Evolutionary conservation across 2,329 filamentous ascomycete species (phyloP), one percentile per base, ranked within the genome.

Genomic region (Helminthosporium solani): DNA sequence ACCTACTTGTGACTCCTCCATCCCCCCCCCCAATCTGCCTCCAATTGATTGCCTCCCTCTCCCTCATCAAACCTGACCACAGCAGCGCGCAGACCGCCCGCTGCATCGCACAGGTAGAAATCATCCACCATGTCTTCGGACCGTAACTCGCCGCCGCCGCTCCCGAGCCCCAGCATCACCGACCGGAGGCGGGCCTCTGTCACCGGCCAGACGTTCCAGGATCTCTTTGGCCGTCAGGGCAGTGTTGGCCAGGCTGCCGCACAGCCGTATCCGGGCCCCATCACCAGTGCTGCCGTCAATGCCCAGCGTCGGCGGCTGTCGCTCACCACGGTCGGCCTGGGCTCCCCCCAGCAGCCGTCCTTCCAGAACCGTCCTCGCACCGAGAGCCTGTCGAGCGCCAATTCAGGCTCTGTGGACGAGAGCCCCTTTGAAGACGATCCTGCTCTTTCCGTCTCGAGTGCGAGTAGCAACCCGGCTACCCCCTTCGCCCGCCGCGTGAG

Each of bases 401-500:
- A 73, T 57, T 74, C 70, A 41, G 70, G 68, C 57, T 71, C 69
- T 30, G 71, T 77, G 47, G 75, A 78, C 56, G 75, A 78, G 58
- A 75, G 70, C 15, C 75, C 75, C 12, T 75, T 78, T 50, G 75
- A 76, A 52, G 87, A 91, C 49, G 73, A 76, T 43, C 71, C 76
- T 31, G 69, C 75, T n/a, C 67, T 71, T 41, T 70, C 71, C 75
- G 49, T 53, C 19, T 81, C 78, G 60, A 80, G 79, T 75, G 46
- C 60, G 7, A 80, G 78, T 62, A 81, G 80, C 57, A 78, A 80
- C 14, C 85, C 88, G 27, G 80, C 76, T 42, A 88, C 87, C 11
- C 88, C 90, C 27, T 92, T 91, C 66, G 82, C 82, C 49, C 86
- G 91, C 58, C 87, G 91, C 48, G 85, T 96, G 76, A 96, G 91